Percentiles rank a stretch among this genome's conserved stretches.
Evolutionary conservation across 257 asterid genomes (phyloP).

Genomic region (Solanum habrochaites): DNA sequence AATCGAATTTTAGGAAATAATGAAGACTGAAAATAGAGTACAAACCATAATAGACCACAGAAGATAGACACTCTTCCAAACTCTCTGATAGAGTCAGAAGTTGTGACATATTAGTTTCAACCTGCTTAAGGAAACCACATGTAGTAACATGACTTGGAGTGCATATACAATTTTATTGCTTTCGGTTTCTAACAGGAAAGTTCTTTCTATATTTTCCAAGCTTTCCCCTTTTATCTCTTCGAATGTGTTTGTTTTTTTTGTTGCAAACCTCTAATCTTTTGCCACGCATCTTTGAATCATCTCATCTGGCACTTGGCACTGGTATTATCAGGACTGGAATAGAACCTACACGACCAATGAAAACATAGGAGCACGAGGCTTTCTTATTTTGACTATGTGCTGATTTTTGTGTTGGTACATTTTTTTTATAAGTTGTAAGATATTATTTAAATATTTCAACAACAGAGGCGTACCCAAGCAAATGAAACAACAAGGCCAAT

Average conservation of each 20-base stretch:
- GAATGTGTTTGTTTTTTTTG: too few species aligned
- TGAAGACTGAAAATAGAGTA: not conserved
- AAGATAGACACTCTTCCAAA: not conserved
- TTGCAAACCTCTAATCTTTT: constrained; percentile 12
- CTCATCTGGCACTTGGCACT: constrained; percentile 34
- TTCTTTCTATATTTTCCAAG: constrained; percentile 31
- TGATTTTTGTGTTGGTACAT: too few species aligned
- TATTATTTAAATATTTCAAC: too few species aligned
- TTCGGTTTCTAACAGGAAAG: not conserved
- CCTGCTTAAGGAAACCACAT: not conserved
- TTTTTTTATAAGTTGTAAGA: too few species aligned
- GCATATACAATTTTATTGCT: not conserved
- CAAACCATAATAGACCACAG: not conserved
- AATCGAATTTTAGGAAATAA: not conserved
- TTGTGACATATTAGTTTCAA: not conserved
- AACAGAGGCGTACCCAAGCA: too few species aligned
- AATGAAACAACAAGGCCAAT: too few species aligned
- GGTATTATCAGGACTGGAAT: constrained; percentile 26
- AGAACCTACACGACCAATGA: too few species aligned
- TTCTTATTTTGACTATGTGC: too few species aligned
- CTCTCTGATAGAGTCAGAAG: not conserved
- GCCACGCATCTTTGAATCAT: constrained; percentile 54
- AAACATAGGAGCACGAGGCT: too few species aligned
- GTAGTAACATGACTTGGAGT: not conserved
- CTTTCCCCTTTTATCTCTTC: constrained; percentile 58